These are phyloP conservation scores for Penicillium robsamsonii DNA, from an alignment of 495 filamentous ascomycete species.

Conservation along the genomic window DNA sequence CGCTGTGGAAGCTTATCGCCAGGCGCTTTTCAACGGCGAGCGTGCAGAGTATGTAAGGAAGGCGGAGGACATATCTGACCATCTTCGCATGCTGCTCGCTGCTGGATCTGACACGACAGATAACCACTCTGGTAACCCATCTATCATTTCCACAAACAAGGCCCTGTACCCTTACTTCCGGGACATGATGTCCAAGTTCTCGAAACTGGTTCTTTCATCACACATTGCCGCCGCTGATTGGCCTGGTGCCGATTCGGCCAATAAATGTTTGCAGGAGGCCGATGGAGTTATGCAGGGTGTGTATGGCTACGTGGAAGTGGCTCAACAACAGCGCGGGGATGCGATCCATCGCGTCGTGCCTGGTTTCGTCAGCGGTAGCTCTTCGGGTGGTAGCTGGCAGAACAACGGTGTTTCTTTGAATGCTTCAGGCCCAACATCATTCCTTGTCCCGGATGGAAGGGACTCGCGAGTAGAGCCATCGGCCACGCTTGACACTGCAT, in stretches of 20 bases:
- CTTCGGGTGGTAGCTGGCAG: slow-evolving; percentile 85
- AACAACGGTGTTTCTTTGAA: slow-evolving; percentile 74
- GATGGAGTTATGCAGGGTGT: slow-evolving; percentile 92
- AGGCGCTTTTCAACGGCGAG: slow-evolving; percentile 74
- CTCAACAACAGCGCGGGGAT: slow-evolving; percentile 85
- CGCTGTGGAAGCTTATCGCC: slow-evolving; percentile 82
- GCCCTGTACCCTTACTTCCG: slow-evolving; percentile 94
- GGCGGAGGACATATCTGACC: slow-evolving; percentile 96
- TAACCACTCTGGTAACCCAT: slow-evolving; percentile 97
- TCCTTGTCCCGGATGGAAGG: slow-evolving; percentile 73
- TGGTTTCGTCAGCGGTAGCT: slow-evolving; percentile 84
- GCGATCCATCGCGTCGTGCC: slow-evolving; percentile 85
- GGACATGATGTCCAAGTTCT: slow-evolving; percentile 99
- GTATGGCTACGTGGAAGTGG: slow-evolving; percentile 93
- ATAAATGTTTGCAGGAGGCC: slow-evolving; percentile 93
- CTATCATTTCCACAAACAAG: slow-evolving; percentile 98
- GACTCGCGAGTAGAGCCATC: slow-evolving; percentile 73
- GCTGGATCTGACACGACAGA: slow-evolving; percentile 96
- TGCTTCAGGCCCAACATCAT: slow-evolving; percentile 69
- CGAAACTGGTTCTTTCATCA: slow-evolving; percentile 96
- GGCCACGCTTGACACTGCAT: slow-evolving; percentile 65
- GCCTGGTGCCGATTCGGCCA: slow-evolving; percentile 77
- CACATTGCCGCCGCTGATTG: slow-evolving; percentile 96
- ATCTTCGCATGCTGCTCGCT: slow-evolving; percentile 86
- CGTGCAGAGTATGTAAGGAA: slow-evolving; percentile 86